Conservation (phyloP, 2,329 filamentous ascomycete genomes). For the Penicillium sp. region DNA sequence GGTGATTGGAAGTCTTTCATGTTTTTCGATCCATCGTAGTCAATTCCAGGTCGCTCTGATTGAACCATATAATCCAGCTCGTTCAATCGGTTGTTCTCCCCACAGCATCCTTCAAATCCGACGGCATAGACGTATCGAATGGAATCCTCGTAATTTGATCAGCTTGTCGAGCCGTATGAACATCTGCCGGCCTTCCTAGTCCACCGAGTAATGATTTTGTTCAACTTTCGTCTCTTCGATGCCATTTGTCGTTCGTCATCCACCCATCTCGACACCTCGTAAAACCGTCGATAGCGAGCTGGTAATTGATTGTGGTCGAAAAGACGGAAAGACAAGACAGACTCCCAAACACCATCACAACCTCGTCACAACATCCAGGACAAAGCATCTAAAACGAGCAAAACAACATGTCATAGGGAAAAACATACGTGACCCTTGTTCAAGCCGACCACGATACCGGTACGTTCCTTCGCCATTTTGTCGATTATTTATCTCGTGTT, state of each 20-base stretch:
- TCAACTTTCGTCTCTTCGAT: background rate
- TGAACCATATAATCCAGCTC: background rate
- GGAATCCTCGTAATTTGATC: background rate
- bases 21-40: background rate
- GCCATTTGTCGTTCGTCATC: background rate
- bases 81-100: background rate
- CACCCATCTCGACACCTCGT: background rate
- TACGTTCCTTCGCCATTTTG: slow-evolving; percentile 49
- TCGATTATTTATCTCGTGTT: slow-evolving; percentile 30
- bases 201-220: background rate
- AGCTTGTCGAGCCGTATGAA: background rate
- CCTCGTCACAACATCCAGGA: background rate
- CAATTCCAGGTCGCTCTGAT: background rate
- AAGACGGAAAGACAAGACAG: background rate
- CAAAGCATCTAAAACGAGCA: background rate
- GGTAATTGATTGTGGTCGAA: background rate
- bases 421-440: slow-evolving; percentile 65
- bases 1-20: background rate
- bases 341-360: background rate
- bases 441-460: slow-evolving; percentile 57
- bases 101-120: background rate
- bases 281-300: background rate
- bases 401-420: background rate
- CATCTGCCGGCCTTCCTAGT: background rate
- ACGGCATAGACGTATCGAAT: background rate